Evolutionary conservation across 306 rosid genomes (phyloP), one percentile per base, ranked within the genome.

Genomic region (Biancaea sappan): DNA sequence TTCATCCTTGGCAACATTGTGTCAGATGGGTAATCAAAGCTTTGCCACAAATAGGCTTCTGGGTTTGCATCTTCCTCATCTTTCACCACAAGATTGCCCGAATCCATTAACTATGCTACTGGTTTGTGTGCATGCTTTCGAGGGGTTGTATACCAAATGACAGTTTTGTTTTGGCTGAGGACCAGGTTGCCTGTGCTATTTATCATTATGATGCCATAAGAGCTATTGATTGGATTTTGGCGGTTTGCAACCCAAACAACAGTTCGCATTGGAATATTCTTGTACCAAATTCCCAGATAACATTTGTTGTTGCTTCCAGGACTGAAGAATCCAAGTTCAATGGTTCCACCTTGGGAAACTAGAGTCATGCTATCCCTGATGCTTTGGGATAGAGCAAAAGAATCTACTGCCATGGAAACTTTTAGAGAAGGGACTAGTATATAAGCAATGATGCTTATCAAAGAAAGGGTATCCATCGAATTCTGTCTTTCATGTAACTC

Each of bases 181-280:
- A 78, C 65, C 31, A 84, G 74, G n/a, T 5, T 76, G 44, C 76
- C 72, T 0, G 67, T 48, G 26, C 22, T 28, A 15, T 18, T 57
- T 11, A 76, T 10, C 24, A 3, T 53, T 1, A 78, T 25, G 1
- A 2, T 24, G 21, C 81, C 85, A 10, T 76, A 77, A 2, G 44
- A 31, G 40, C 71, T 70, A 2, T 37, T 44, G 40, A 77, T 47
- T 1, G 85, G 91, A 10, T 56, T 77, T 15, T 71, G 74, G 4
- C 84, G n/a, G 50, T 87, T 87, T 41, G 91, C 88, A 11, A 87
- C 87, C 91, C 87, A 87, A 54, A 82, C 85, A 24, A 74, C 51
- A 0, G 79, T 77, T 18, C 1, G 56, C 15, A 61, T 10, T 4
- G 85, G 63, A 32, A 80, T 38, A 25, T 65, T 74, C n/a, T 44